phyloP scores from a whole-genome alignment of 805 yeast species.

The Tetrapisispora fleetii region DNA sequence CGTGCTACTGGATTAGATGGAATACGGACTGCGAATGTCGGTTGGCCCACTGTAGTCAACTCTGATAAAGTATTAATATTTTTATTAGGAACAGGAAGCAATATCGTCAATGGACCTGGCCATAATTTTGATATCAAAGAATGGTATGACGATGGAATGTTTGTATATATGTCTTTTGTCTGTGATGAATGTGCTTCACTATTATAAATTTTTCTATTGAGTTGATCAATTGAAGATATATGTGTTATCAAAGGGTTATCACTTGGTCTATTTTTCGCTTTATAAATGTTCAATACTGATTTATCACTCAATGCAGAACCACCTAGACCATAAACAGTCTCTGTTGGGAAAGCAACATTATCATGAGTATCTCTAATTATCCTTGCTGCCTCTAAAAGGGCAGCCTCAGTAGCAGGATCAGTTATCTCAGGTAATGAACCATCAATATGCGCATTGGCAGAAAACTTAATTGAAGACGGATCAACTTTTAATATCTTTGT shows the following conservation, averaged over 20 bases:
- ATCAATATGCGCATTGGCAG: slow-evolving; percentile 26
- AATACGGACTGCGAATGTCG: slow-evolving; percentile 85
- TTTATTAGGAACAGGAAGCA: slow-evolving; percentile 50
- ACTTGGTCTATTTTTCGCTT: slow-evolving; percentile 86
- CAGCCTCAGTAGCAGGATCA: slow-evolving; percentile 43
- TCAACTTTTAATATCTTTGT: slow-evolving; percentile 48
- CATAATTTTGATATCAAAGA: slow-evolving; percentile 62
- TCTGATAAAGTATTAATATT: slow-evolving; percentile 46
- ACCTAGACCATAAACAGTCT: slow-evolving; percentile 93
- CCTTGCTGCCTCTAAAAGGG: slow-evolving; percentile 49
- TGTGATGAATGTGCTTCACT: slow-evolving; percentile 14
- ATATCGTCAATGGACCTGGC: slow-evolving; percentile 94
- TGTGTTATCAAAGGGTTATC: slow-evolving; percentile 94
- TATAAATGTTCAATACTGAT: slow-evolving; percentile 67
- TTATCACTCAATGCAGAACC: slow-evolving; percentile 72
- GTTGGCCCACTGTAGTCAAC: slow-evolving; percentile 76
- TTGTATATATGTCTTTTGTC: slow-evolving; percentile 3
- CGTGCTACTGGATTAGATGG: slow-evolving; percentile 85
- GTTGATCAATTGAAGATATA: slow-evolving; percentile 66
- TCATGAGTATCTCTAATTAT: slow-evolving; percentile 40
- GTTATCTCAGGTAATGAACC: slow-evolving; percentile 37
- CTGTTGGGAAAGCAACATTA: slow-evolving; percentile 91
- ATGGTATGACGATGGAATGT: slow-evolving; percentile 60
- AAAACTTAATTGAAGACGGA: slow-evolving; percentile 41
- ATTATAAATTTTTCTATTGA: slow-evolving; percentile 49